Conservation (phyloP, 306 rosid species). For the Quercus rubra region DNA sequence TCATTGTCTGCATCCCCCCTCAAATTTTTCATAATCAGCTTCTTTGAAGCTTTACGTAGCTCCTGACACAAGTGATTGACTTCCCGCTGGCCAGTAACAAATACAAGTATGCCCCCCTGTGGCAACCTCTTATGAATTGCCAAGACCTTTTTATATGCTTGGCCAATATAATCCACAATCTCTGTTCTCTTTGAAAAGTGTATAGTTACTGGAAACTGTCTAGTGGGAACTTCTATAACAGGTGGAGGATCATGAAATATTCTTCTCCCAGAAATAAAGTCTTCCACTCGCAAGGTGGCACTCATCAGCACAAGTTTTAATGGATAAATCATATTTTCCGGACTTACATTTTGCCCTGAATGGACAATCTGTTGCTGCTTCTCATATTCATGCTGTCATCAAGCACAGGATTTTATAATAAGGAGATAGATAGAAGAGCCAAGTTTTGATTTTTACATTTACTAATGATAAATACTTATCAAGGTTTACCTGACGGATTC, state of each 20-base stretch:
- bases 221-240: conserved; percentile 70
- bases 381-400: conserved; percentile 44
- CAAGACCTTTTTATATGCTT: conserved; percentile 81
- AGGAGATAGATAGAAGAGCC: conserved; percentile 13
- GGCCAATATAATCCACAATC: conserved; percentile 62
- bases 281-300: conserved; percentile 89
- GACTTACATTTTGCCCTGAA: conserved; percentile 52
- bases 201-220: conserved; percentile 76
- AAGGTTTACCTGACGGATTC: conserved; percentile 58
- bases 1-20: conserved; percentile 31
- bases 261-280: conserved; percentile 60
- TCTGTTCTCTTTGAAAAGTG: conserved; percentile 86
- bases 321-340: conserved; percentile 58
- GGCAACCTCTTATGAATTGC: conserved; percentile 93
- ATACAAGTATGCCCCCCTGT: conserved; percentile 83
- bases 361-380: conserved; percentile 42
- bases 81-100: conserved; percentile 87
- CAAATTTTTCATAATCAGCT: conserved; percentile 38
- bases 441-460: background rate
- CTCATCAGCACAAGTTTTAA: conserved; percentile 94
- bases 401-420: conserved; percentile 1
- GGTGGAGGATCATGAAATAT: conserved; percentile 67
- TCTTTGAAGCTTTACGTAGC: conserved; percentile 66
- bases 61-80: conserved; percentile 78
- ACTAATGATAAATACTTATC: conserved; percentile 13